Conservation (phyloP, 2,329 filamentous ascomycete species). For the Curvularia sp. region DNA sequence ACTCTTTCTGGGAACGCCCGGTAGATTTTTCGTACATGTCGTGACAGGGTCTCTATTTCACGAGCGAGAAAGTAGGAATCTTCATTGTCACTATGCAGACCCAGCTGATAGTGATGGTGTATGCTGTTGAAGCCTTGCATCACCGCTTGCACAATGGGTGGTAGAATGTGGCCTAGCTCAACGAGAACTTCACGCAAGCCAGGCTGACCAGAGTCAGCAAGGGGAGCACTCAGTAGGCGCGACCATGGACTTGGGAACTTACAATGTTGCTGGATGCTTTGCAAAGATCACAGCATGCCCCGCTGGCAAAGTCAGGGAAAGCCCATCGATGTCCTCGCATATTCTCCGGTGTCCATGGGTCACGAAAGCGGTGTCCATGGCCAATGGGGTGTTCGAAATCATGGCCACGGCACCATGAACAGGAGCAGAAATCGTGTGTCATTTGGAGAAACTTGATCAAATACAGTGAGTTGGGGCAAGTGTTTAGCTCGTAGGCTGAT, state of each 20-base stretch:
- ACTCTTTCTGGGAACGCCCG: slow-evolving; percentile 4
- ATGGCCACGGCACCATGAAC: not conserved
- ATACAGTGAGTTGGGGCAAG: not conserved
- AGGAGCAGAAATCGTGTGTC: slow-evolving; percentile 11
- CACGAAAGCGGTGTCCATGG: slow-evolving; percentile 6
- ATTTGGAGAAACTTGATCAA: slow-evolving; percentile 1
- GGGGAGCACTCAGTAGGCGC: not conserved
- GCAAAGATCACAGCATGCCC: slow-evolving; percentile 23
- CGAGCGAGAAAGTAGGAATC: slow-evolving; percentile 18
- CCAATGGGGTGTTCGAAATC: slow-evolving; percentile 5
- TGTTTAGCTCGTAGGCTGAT: not conserved
- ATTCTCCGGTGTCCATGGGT: slow-evolving; percentile 2
- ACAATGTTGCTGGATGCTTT: slow-evolving; percentile 14
- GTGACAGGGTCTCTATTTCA: slow-evolving; percentile 21
- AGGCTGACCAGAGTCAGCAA: slow-evolving; percentile 9
- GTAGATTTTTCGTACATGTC: slow-evolving; percentile 9
- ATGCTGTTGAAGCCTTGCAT: slow-evolving; percentile 10
- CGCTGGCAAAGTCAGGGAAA: slow-evolving; percentile 1
- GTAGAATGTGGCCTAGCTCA: slow-evolving; percentile 3
- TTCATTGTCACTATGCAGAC: slow-evolving; percentile 15
- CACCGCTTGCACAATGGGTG: not conserved
- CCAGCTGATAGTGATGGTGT: slow-evolving; percentile 22
- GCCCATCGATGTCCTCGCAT: slow-evolving; percentile 15
- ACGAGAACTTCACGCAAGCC: slow-evolving; percentile 7
- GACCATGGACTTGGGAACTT: not conserved